Conservation (phyloP, 2,329 filamentous ascomycete genomes). For the Tricladium varicosporioides region DNA sequence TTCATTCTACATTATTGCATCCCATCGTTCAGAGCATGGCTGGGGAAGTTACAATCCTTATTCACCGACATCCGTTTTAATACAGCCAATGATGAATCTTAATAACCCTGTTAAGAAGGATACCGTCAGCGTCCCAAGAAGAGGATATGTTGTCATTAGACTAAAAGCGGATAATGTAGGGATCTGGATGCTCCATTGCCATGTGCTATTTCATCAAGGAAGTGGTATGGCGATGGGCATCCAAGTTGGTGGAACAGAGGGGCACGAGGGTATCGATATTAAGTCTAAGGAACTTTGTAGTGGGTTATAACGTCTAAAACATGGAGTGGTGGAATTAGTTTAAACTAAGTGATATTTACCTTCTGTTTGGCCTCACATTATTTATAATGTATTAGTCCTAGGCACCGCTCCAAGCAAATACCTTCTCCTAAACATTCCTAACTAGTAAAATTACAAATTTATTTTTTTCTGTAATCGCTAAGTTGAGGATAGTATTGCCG, state of each 20-base stretch:
- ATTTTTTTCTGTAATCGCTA: no score
- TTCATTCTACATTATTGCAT: constrained; percentile 45
- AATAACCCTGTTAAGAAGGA: constrained; percentile 49
- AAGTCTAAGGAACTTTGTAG: not conserved
- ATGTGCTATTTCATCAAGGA: constrained; percentile 39
- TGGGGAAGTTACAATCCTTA: constrained; percentile 20
- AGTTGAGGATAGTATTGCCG: no score
- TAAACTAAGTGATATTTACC: no score
- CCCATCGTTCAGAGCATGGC: constrained; percentile 16
- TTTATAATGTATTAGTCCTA: no score
- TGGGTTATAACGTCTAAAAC: no score
- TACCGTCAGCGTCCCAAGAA: constrained; percentile 38
- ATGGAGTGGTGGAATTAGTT: no score
- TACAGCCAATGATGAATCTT: constrained; percentile 21
- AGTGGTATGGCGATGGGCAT: constrained; percentile 42
- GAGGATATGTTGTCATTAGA: constrained; percentile 43
- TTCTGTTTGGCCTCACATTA: no score
- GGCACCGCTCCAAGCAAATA: no score
- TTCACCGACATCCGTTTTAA: constrained; percentile 19
- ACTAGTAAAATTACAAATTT: no score
- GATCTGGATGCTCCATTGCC: constrained; percentile 50
- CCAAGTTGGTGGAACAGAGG: constrained; percentile 3
- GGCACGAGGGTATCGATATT: constrained; percentile 1
- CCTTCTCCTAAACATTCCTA: no score
- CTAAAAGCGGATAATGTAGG: constrained; percentile 49